Evolutionary conservation across 75 land plant genomes (phyloP), one percentile per base, ranked within the genome.

Genomic region (Picea sitchensis): DNA sequence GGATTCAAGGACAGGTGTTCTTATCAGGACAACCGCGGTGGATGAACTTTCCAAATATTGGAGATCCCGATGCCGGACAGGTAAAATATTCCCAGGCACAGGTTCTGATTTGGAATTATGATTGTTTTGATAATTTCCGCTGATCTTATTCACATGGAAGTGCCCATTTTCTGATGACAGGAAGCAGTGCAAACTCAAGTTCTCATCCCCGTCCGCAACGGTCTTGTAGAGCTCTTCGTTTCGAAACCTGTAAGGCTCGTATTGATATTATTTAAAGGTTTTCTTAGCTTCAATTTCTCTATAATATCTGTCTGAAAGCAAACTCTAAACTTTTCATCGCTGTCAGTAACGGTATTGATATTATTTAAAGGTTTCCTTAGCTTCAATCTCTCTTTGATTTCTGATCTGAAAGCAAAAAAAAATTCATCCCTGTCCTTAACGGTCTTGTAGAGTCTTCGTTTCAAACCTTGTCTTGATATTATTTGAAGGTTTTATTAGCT

Each of bases 151-250:
- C 61, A 15, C 74, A 80, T 77, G n/a, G 34, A 54, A 58, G 12
- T 44, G 30, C 23, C 20, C 17, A 60, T 78, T n/a, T 63, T 7
- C 23, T 38, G 13, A 18, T 79, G 75, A 76, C 88, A 90, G 92
- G 94, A 88, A 65, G 82, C 64, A 23, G 54, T 79, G 34, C 81
- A 84, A 61, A 92, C 93, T 15, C 83, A 78, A 77, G 88, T 92
- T 38, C 80, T 91, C 76, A 86, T 94, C 62, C 96, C 96, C 18
- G 81, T 94, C 26, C 76, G 83, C 31, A 84, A 83, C 62, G 95
- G 95, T 21, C 83, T 94, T 7, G 83, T 94, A 58, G 97, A 92
- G 79, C 88, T 94, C 30, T 95, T 88, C 38, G 81, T 80, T 31
- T 77, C 85, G 5, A 91, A 89, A 80, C 91, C 88, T 78, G 96